Conservation (phyloP, 1,139 yeast genomes). For the Blastobotrys aristatus region DNA sequence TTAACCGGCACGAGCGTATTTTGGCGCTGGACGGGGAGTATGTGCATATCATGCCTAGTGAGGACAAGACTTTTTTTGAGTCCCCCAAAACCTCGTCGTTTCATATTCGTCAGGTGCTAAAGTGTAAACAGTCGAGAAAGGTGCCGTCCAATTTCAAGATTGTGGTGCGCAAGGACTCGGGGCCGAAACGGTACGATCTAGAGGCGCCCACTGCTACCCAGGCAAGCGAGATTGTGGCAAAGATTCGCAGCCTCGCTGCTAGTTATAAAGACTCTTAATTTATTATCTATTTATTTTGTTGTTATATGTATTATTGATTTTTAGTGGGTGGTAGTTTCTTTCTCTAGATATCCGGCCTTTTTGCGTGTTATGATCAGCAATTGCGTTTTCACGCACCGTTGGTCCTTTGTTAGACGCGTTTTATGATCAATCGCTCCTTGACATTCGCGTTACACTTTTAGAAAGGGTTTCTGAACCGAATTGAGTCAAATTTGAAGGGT, state of each 20-base stretch:
- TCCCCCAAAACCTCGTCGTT: constrained; percentile 83
- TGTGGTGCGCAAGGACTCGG: constrained; percentile 62
- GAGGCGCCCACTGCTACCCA: constrained; percentile 64
- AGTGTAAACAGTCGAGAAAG: constrained; percentile 72
- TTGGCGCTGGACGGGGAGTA: constrained; percentile 91
- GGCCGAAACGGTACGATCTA: constrained; percentile 75
- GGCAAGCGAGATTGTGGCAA: constrained; percentile 70
- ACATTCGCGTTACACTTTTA: no score
- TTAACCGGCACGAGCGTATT: constrained; percentile 74
- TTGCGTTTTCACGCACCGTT: no score
- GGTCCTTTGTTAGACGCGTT: no score
- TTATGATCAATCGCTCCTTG: no score
- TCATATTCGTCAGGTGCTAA: constrained; percentile 73
- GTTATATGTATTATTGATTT: neutral
- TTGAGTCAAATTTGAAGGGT: no score
- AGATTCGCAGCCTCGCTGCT: constrained; percentile 37
- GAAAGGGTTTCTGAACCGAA: no score
- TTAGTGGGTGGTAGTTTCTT: no score
- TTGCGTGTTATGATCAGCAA: no score
- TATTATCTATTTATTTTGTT: constrained; percentile 1
- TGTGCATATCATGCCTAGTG: constrained; percentile 81
- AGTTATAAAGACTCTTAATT: constrained; percentile 17
- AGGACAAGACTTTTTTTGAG: constrained; percentile 59
- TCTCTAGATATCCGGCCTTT: no score
- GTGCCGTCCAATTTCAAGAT: constrained; percentile 79